These are phyloP conservation scores for Cochlearia excelsa DNA, from an alignment of 345 rosid genomes.

Conservation along the genomic window DNA sequence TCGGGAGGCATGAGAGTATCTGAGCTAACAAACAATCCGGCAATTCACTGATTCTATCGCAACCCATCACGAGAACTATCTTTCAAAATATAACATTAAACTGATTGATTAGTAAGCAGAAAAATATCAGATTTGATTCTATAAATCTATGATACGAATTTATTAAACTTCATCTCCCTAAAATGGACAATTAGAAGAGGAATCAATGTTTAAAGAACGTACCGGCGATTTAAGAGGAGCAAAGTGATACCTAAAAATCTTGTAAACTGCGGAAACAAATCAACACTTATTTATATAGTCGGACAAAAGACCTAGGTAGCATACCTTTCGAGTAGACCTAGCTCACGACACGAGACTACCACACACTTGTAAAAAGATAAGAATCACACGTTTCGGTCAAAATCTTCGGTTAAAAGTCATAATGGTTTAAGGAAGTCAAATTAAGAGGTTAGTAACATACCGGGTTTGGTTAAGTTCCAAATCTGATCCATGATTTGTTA, in stretches of 20 bases:
- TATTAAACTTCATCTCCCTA: background rate
- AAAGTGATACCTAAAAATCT: background rate
- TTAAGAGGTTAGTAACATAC: background rate
- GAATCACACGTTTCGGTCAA: background rate
- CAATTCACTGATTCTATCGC: constrained; percentile 8
- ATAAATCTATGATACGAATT: background rate
- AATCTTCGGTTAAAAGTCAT: background rate
- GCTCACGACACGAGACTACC: background rate
- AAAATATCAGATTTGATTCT: too few species aligned
- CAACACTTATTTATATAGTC: too few species aligned
- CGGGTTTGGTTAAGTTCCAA: background rate
- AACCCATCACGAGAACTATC: background rate
- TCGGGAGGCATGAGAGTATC: background rate
- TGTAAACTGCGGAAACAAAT: too few species aligned
- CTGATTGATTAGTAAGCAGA: background rate
- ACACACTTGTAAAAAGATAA: background rate
- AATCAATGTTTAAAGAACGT: background rate
- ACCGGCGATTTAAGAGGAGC: background rate
- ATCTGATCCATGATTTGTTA: background rate
- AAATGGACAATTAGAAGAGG: background rate
- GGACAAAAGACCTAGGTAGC: too few species aligned
- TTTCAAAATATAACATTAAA: background rate
- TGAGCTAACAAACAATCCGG: constrained; percentile 8
- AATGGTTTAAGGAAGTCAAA: background rate
- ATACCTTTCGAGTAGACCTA: too few species aligned